Evolutionary conservation across 257 asterid species (phyloP), one percentile per base, ranked within the genome.

Genomic region (Sherardia arvensis): DNA sequence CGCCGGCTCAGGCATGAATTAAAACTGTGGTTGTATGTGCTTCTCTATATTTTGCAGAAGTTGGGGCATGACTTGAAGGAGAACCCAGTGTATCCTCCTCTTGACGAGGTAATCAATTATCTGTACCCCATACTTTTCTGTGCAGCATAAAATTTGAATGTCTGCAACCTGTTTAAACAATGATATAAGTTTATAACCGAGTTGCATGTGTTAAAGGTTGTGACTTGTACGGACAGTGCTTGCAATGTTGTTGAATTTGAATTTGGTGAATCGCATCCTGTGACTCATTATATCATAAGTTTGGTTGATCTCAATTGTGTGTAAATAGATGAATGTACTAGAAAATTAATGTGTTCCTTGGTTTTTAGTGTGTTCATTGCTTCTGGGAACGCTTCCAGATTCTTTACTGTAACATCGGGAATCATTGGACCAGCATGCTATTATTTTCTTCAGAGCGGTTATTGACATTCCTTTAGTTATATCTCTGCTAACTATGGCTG

Each of bases 391-490:
- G 17, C 45, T 36, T 61, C 67, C n/a, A 92, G 97, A 87, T 92
- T 59, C 65, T 92, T 21, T 92, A 89, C 74, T 92, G 97, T 82
- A 92, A 89, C 55, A 92, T 89, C 53, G 98, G 98, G 53, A 92
- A 67, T 82, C 97, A 40, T 89, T 92, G 51, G 95, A 87, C 62
- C 98, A 92, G 81, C 95, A 87, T 72, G 95, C 98, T 56, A 82
- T 92, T 79, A 87, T 95, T 18, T 92, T 92, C 77, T 92, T 92
- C 73, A 85, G 98, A 77, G 98, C 89, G 98, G 98, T 92, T 11
- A 18, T 84, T 66, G 5, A 26, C 30, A 30, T 71, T 33, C 45
- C 53, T 66, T 57, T n/a, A n/a, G n/a, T 30, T 49, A 20, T 40
- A 30, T 47, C 11, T 32, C 36, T 5, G 0, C 7, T 7, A 8